Conservation (phyloP, 129 eudicot genomes). For the Rutidosis leptorrhynchoides region DNA sequence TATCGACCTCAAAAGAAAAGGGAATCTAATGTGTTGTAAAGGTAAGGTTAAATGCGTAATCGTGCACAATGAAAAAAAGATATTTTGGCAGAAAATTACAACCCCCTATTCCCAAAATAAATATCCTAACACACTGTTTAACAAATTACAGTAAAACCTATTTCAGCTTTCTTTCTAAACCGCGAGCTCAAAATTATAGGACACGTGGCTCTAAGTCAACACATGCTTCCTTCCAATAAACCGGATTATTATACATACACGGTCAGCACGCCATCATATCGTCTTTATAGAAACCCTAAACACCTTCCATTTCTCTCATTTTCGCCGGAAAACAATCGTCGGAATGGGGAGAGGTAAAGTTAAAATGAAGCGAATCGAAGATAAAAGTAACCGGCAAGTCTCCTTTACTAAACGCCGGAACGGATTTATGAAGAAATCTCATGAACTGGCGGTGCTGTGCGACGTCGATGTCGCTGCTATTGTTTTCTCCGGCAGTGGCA, state of each 20-base stretch:
- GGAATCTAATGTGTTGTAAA: not conserved
- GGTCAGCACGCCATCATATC: not conserved
- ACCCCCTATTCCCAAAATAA: conserved; percentile 9
- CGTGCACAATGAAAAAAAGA: conserved; percentile 1
- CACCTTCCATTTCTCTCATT: not conserved
- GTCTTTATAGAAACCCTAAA: conserved; percentile 12
- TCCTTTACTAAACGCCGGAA: conserved; percentile 38
- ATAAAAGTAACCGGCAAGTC: conserved; percentile 31
- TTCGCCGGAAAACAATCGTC: not conserved
- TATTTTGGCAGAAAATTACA: conserved; percentile 2
- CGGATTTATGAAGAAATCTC: conserved; percentile 38
- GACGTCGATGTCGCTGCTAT: conserved; percentile 37
- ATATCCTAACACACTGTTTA: not conserved
- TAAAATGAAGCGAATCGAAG: conserved; percentile 34
- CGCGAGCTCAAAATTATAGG: not conserved
- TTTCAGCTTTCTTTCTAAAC: not conserved
- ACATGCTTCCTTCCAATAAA: not conserved
- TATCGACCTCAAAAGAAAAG: not conserved
- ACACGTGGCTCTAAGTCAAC: conserved; percentile 13
- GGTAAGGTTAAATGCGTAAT: conserved; percentile 7
- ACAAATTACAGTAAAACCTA: not conserved
- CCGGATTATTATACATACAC: not conserved
- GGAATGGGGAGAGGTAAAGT: conserved; percentile 37
- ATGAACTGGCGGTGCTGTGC: conserved; percentile 29
- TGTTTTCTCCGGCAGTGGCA: conserved; percentile 23